Conservation (phyloP, 2,329 filamentous ascomycete genomes). For the Colletotrichum aenigma region DNA sequence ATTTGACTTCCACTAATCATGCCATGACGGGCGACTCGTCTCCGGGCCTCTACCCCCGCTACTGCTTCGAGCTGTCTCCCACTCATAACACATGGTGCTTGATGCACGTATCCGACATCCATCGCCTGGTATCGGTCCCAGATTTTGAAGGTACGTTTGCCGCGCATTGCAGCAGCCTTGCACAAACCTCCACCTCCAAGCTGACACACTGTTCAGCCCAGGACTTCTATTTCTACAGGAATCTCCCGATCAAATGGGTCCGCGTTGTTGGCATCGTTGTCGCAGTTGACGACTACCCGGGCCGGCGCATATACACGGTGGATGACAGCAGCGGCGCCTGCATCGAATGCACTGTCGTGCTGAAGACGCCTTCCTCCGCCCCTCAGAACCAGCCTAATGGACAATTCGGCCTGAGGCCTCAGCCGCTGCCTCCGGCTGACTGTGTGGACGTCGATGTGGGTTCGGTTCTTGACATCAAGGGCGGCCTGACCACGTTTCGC, state of each 20-base stretch:
- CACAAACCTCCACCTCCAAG: not conserved
- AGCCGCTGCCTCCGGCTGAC: slow-evolving; percentile 11
- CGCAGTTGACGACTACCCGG: slow-evolving; percentile 56
- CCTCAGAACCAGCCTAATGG: not conserved
- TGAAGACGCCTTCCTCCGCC: slow-evolving; percentile 17
- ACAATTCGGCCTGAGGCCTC: not conserved
- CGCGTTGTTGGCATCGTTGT: slow-evolving; percentile 74
- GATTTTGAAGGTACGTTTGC: slow-evolving; percentile 56
- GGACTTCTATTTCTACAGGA: slow-evolving; percentile 69
- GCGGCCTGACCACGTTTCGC: slow-evolving; percentile 51
- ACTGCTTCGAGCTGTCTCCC: slow-evolving; percentile 67
- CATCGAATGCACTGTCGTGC: slow-evolving; percentile 49
- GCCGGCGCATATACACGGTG: slow-evolving; percentile 58
- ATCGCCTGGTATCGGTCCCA: slow-evolving; percentile 47
- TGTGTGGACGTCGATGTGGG: slow-evolving; percentile 52
- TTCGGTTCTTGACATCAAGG: slow-evolving; percentile 61
- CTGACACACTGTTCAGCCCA: slow-evolving; percentile 38
- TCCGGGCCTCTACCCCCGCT: slow-evolving; percentile 59
- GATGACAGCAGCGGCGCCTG: slow-evolving; percentile 69
- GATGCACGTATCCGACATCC: slow-evolving; percentile 55
- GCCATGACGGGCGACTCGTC: slow-evolving; percentile 52
- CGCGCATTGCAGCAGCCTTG: not conserved
- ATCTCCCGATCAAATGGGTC: slow-evolving; percentile 79
- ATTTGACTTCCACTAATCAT: slow-evolving; percentile 32
- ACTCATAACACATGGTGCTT: slow-evolving; percentile 66